phyloP scores from a whole-genome alignment of 73 alveolate genomes.

The Tetrahymena thermophila region DNA sequence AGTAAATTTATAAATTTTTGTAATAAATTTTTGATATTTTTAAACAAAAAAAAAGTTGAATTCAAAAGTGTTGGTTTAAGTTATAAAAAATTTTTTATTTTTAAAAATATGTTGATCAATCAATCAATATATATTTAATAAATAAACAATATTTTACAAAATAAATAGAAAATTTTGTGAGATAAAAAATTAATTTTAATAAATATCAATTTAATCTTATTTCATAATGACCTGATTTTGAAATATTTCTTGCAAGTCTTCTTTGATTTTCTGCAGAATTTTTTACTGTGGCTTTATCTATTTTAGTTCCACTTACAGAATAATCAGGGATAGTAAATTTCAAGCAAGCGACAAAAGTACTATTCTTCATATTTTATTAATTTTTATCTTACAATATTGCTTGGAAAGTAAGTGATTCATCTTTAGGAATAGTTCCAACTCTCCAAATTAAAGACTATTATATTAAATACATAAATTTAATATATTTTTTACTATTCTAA shows the following conservation, averaged over 20 bases:
- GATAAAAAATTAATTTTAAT: no score
- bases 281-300: constrained; percentile 39
- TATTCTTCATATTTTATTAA: background rate
- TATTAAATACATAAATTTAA: background rate
- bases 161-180: background rate
- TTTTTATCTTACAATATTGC: constrained; percentile 9
- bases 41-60: no score
- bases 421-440: constrained; percentile 25
- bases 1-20: no score
- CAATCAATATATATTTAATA: background rate
- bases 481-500: background rate
- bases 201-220: constrained; percentile 33
- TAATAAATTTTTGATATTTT: no score
- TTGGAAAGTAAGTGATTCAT: constrained; percentile 10
- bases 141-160: background rate
- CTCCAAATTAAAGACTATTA: constrained; percentile 45
- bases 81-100: no score
- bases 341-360: constrained; percentile 22
- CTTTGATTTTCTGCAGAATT: constrained; percentile 26
- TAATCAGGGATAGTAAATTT: constrained; percentile 12
- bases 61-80: no score
- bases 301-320: constrained; percentile 25
- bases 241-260: constrained; percentile 16
- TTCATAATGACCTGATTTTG: constrained; percentile 42
- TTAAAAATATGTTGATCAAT: no score